Conservation (phyloP, 1,284 basidiomycete genomes). For the Rhodotorula sp. region DNA sequence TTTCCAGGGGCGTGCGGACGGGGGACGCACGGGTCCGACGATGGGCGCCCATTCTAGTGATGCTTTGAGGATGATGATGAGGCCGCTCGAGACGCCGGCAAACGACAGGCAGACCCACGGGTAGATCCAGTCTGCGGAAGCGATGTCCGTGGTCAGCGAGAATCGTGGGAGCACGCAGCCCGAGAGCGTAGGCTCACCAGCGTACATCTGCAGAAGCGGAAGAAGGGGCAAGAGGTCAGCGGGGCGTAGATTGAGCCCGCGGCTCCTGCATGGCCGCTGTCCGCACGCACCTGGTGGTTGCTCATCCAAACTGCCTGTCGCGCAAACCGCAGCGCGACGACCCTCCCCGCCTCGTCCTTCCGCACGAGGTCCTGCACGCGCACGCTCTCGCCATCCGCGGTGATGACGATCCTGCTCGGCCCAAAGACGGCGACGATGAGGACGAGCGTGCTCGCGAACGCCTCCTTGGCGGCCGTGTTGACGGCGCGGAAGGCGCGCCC, state of each 20-base stretch:
- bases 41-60: constrained; percentile 84
- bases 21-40: constrained; percentile 72
- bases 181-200: constrained; percentile 41
- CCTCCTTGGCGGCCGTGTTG: constrained; percentile 76
- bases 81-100: constrained; percentile 43
- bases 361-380: constrained; percentile 52
- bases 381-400: constrained; percentile 51
- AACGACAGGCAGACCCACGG: constrained; percentile 58
- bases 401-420: constrained; percentile 72
- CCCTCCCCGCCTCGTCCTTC: constrained; percentile 59
- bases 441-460: constrained; percentile 74
- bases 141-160: no score
- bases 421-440: constrained; percentile 55
- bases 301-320: constrained; percentile 58
- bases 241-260: no score
- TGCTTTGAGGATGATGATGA: constrained; percentile 87
- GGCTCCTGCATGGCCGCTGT: no score
- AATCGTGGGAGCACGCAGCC: neutral
- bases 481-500: constrained; percentile 62
- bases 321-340: constrained; percentile 68
- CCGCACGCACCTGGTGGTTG: constrained; percentile 46
- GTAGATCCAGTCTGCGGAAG: constrained; percentile 74
- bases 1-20: no score
- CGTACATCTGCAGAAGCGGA: constrained; percentile 65
- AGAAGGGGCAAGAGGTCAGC: no score